phyloP scores from a whole-genome alignment of 257 asterid genomes.

The Plectranthus barbatus region DNA sequence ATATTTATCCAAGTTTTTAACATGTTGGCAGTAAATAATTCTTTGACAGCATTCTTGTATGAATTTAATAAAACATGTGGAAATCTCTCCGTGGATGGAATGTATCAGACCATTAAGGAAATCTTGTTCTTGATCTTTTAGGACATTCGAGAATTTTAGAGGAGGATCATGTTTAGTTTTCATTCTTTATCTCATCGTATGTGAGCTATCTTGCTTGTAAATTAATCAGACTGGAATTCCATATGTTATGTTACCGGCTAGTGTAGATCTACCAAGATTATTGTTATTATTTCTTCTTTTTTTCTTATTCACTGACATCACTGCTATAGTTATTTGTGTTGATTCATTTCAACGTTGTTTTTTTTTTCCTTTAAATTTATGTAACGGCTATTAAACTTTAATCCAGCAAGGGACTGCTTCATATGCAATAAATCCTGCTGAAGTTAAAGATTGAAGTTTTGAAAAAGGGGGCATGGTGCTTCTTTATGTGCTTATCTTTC shows the following conservation, averaged over 20 bases:
- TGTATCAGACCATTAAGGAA: background rate
- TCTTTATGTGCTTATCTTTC: background rate
- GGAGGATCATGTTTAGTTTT: background rate
- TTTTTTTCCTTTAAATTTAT: background rate
- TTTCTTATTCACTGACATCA: background rate
- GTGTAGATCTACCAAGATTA: background rate
- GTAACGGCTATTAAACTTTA: background rate
- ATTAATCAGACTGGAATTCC: background rate
- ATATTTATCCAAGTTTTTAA: background rate
- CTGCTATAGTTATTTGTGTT: background rate
- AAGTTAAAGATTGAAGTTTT: background rate
- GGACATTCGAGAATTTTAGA: background rate
- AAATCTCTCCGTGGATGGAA: background rate
- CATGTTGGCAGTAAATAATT: background rate
- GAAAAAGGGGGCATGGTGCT: background rate
- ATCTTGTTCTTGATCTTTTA: conserved; percentile 1
- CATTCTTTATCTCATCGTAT: background rate
- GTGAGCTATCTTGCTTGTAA: background rate
- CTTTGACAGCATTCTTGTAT: background rate
- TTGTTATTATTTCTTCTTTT: background rate
- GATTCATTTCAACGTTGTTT: background rate
- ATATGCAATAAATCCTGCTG: background rate
- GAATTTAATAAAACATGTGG: background rate
- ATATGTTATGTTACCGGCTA: background rate
- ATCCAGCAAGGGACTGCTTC: background rate